Base-by-base conservation (phyloP, 208 protist species). In the Angomonas ambiguus region DNA sequence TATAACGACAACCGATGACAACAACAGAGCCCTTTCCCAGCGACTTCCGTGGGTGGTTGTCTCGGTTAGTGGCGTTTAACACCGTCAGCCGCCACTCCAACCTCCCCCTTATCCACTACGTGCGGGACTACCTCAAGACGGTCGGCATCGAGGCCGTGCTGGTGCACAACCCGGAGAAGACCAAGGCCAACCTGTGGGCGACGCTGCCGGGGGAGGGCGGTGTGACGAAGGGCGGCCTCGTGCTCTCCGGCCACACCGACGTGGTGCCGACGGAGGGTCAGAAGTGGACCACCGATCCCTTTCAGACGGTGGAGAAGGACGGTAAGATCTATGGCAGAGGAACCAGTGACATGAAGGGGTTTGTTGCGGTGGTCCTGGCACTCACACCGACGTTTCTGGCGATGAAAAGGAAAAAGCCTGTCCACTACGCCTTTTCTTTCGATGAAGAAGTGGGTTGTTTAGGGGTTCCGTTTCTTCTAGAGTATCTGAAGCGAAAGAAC, bases 181-280 rank as follows among this genome's bases (percentile, higher is more conserved):
- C 62, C 16, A 70, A 91, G 34, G 78, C 78, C 22, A 86, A 85
- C 57, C 69, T 91, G 61, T 81, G 75, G 51, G 81, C 80, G 18
- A 88, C 81, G 58, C 72, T 91, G 45, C 79, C 81, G 0, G 76
- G 64, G 0, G 51, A 60, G 3, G 72, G 71, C 38, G 82, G 84
- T 56, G 60, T 66, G 35, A 80, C 73, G 53, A 68, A 83, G 18
- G 76, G 80, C 69, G 75, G 84, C 55, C 69, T 87, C 31, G 76
- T 83, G 33, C 41, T 85, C 34, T 82, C 69, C 22, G 84, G 80
- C 27, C 76, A 87, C 75, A 92, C 77, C 10, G 81, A 92, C 63
- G 81, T 92, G 41, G 85, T 92, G 60, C 78, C 85, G 16, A 79
- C 86, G 59, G 77, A 77, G 35, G 85, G 82, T 35, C 85, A 92